Base-by-base conservation (phyloP, 2,329 filamentous ascomycete species). In the Fusarium sp. region DNA sequence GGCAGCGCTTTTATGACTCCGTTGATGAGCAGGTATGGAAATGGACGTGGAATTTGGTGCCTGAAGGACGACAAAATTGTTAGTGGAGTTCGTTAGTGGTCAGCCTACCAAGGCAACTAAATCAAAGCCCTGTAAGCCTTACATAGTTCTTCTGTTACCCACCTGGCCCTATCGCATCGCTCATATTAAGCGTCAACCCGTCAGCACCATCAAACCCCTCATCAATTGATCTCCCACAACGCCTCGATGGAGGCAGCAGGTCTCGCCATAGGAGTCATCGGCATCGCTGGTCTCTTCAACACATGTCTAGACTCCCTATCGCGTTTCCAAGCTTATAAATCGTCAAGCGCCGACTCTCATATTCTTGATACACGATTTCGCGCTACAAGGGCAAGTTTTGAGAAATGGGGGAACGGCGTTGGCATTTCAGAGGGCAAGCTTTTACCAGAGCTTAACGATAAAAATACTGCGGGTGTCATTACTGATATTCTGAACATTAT, bases 331-430 rank as follows among this genome's bases (percentile, higher is more conserved):
- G 15, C 51, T 0, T 78, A 77, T 12, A 61, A 52, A 1, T 29
- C 57, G 0, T 74, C 71, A 2, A 53, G 32, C 1, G 3, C 15
- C 1, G 76, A 78, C 5, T 59, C 62, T 6, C 46, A 60, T 12
- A 29, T 55, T 0, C 29, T 77, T 0, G 53, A 66, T 5, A 59
- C 68, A 0, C 59, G 63, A 3, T 74, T 77, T 16, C 45, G 53
- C 2, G 65, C 72, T 3, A 29, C 56, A 0, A 70, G 52, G 12
- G 16, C 71, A 2, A 66, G 67, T 6, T 60, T 78, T 6, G 68
- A 73, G 22, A 40, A 64, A 11, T 78, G 75, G 75, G 76, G 73
- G 0, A 32, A 9, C 0, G 34, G 12, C 1, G 73, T 77, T 3
- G 76, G 76, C 1, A 24, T 77, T 12, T 25, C n/a, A 0, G 3